Evolutionary conservation across 768 basidiomycete genomes (phyloP), one percentile per base, ranked within the genome.

Genomic region (Hygrophoropsis aurantiaca): DNA sequence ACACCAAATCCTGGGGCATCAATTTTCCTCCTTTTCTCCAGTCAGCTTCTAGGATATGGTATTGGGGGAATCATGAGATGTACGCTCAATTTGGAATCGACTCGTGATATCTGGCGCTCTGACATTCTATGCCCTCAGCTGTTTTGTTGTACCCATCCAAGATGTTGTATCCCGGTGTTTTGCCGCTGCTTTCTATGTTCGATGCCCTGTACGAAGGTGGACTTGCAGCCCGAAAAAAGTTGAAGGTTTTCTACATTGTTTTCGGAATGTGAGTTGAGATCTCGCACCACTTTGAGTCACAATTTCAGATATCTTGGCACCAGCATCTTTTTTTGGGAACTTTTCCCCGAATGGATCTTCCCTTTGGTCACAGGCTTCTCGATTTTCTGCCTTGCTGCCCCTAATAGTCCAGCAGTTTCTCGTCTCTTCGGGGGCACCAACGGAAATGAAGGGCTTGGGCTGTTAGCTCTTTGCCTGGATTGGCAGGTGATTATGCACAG

Each of bases 401-500:
- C 66, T 41, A 82, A 69, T 54, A 66, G 82, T 35, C 64, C 80
- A 49, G 58, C 78, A 13, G 74, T 84, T 56, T 84, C 82, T 3
- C 79, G 81, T 43, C 54, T 84, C 1, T 83, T 85, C 50, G 82
- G 82, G n/a, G 82, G 83, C 7, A 66, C 78, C 4, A 68, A 75
- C 39, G 79, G 74, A 21, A 84, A 83, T 56, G 81, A 84, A 58
- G 81, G 80, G 0, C 65, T 84, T 23, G 81, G 81, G 0, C 53
- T 83, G 19, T 47, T 77, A 33, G 74, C 74, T 20, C 45, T 84
- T 30, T 77, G 79, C 8, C 74, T 82, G 37, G 82, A 84, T 52
- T 84, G 82, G 82, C 80, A 82, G 18, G 46, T 47, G 15, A 44
- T 37, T 46, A 23, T 42, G 46, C 61, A 4, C 51, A 52, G 16